Base-by-base conservation (phyloP, 371 early-diverging fungal species). In the Mortierella sp. region DNA sequence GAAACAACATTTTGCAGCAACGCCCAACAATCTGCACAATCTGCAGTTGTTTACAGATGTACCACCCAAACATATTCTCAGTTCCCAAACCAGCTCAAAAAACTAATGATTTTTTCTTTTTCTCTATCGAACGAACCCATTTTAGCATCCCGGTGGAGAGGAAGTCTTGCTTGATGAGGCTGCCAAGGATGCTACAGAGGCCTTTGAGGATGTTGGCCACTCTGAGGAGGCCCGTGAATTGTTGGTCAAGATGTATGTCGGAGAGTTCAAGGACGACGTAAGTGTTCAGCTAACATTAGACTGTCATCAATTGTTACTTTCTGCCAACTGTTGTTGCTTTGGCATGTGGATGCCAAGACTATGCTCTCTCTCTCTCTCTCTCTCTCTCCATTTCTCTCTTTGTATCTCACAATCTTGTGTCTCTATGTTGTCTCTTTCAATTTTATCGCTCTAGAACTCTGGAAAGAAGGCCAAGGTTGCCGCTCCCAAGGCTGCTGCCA, bases 181-280 rank as follows among this genome's bases (percentile, higher is more conserved):
- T 68, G 98, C 96, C 67, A 85, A 86, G 72, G 97, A 98, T 84
- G 96, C 96, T 40, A 96, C 97, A 51, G 96, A 92, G 72, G 94
- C 96, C 59, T 98, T 97, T 85, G 97, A 97, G 67, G 98, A 97
- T 86, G 95, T 98, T 72, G 96, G 96, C 57, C 99, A 98, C 87
- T 94, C 96, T 40, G 94, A 96, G 26, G 96, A 96, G 75, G 99
- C 99, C 35, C 93, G 93, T 60, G 94, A 94, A 28, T 70, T 96
- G 72, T 86, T 98, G 66, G 81, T 88, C 62, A 85, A 88, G 49
- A 90, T 92, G 75, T 87, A 85, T 64, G 84, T 97, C 75, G 98
- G 97, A 64, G 89, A 93, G 52, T 85, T 94, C 35, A 89, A 93
- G 85, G 72, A 85, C 63, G 73, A 83, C 39, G 92, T 90, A 88